Conservation (phyloP, 2,329 filamentous ascomycete genomes). For the Penicillium hordei region DNA sequence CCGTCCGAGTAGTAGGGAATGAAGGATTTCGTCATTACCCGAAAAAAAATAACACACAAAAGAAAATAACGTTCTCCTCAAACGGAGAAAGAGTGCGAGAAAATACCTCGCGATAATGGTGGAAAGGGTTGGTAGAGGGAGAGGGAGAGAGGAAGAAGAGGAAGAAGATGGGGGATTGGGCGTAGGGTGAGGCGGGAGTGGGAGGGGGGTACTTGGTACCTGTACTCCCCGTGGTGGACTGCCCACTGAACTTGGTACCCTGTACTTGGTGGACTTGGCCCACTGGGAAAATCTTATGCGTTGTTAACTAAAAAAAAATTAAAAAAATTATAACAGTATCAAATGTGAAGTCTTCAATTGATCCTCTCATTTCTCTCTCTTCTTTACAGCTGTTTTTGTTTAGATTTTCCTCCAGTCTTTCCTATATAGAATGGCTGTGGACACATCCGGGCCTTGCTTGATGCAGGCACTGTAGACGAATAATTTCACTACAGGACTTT, state of each 20-base stretch:
- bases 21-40: constrained; percentile 23
- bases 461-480: constrained; percentile 15
- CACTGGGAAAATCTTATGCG: constrained; percentile 15
- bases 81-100: constrained; percentile 6
- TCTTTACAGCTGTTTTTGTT: constrained; percentile 17
- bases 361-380: neutral
- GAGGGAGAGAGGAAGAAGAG: constrained; percentile 10
- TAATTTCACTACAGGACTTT: neutral
- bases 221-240: neutral
- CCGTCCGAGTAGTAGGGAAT: constrained; percentile 20
- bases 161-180: constrained; percentile 15
- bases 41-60: constrained; percentile 18
- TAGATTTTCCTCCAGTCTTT: constrained; percentile 25
- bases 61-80: constrained; percentile 14
- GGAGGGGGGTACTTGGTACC: constrained; percentile 15
- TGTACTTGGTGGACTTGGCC: constrained; percentile 9
- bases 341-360: neutral
- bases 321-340: neutral
- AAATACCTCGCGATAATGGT: constrained; percentile 17
- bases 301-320: constrained; percentile 15
- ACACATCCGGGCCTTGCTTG: constrained; percentile 22
- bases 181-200: constrained; percentile 9
- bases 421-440: constrained; percentile 10
- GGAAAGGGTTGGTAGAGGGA: constrained; percentile 13
- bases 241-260: constrained; percentile 14